Percentiles rank a stretch among this genome's conserved stretches.
These are phyloP conservation scores for Xylariaceae sp. DNA, from an alignment of 2,329 filamentous ascomycete genomes.

Conservation along the genomic window DNA sequence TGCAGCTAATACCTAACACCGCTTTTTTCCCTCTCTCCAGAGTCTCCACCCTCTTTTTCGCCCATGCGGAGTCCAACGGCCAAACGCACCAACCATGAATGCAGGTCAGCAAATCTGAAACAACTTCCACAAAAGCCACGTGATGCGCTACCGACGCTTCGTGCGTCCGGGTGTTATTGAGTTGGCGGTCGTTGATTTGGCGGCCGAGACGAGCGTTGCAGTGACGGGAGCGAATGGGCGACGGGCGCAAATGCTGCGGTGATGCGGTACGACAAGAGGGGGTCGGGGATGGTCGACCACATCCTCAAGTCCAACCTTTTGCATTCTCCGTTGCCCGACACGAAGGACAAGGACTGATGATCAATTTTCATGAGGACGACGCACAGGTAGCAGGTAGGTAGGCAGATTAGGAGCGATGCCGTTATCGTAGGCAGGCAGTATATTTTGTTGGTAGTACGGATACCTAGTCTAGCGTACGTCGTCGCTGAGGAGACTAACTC, in stretches of 20 bases:
- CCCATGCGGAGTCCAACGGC: constrained; percentile 5
- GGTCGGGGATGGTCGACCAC: not conserved
- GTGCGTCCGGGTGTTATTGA: constrained; percentile 15
- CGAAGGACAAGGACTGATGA: too few relatives aligned
- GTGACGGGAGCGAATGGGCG: constrained; percentile 3
- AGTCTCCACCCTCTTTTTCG: not conserved
- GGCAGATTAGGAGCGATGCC: too few relatives aligned
- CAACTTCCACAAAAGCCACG: constrained; percentile 24
- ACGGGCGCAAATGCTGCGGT: not conserved
- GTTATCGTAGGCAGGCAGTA: too few relatives aligned
- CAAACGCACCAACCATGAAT: constrained; percentile 19
- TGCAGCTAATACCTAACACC: constrained; percentile 17
- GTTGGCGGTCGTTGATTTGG: constrained; percentile 18
- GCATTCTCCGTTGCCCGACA: not conserved
- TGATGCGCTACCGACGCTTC: constrained; percentile 24
- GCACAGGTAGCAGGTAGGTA: too few relatives aligned
- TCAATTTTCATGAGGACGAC: too few relatives aligned
- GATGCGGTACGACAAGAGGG: not conserved
- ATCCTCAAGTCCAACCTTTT: not conserved
- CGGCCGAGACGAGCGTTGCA: constrained; percentile 3
- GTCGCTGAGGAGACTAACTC: too few relatives aligned
- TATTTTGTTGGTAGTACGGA: too few relatives aligned
- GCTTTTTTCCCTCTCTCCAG: not conserved
- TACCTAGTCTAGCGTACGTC: too few relatives aligned
- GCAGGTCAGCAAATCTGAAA: constrained; percentile 31